Base-by-base conservation (phyloP, 768 basidiomycete species). In the Trametes coccinea region DNA sequence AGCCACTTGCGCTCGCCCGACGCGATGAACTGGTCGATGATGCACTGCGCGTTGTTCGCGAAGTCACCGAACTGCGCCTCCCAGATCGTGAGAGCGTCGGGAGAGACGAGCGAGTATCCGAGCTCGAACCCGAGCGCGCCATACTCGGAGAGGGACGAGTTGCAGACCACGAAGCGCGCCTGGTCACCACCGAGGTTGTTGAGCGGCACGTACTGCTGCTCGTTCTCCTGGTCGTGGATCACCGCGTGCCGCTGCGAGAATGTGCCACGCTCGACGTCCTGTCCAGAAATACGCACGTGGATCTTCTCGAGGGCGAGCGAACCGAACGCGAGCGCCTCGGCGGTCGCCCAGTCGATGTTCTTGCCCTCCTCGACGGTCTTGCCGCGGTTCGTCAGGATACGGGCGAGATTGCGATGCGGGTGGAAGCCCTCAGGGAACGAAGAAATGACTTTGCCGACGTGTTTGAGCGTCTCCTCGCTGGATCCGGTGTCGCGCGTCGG, bases 61-160 rank as follows among this genome's bases (percentile, higher is more conserved):
- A 98, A 98, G 77, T 98, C 96, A 72, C 96, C 96, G 70, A 98
- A 95, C 74, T 98, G 96, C 14, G 96, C 97, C 74, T 98, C 97
- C 97, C 96, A 99, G 70, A 99, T 88, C 14, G 93, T 93, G 65
- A 99, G 81, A 30, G 87, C 80, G 71, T 93, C 87, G 17, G 96
- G 97, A 13, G 94, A 96, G 56, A 98, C 97, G 65, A 98, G 88
- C 5, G 97, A 99, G 76, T 99, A 99, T 8, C 96, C 96, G 33
- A 99, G 87, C 75, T 99, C 96, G 75, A 98, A 99, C 43, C 96
- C 96, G 61, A 99, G 90, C 2, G 88, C 80, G 64, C 96, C 97
- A 71, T 79, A 99, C 75, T 99, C 97, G 45, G 96, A 98, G 17
- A 99, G 82, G 5, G 93, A 93, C 7, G 97, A 98, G 81, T 98